Evolutionary conservation across 306 rosid species (phyloP).

Genomic region (Morella rubra): DNA sequence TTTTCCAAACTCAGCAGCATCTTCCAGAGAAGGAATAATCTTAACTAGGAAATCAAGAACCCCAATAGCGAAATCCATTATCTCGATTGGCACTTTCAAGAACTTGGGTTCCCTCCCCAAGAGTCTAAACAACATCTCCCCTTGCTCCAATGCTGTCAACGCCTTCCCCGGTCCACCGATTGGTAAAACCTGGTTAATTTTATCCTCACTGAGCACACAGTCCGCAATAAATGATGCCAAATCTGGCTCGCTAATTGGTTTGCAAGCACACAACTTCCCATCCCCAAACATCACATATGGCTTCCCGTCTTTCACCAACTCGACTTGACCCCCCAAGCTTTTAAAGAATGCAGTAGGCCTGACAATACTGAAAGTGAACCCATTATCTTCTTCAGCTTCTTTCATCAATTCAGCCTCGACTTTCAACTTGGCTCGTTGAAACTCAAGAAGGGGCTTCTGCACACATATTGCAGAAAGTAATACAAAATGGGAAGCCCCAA

Average conservation of each 20-base stretch:
- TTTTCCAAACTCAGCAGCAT: conserved; percentile 92
- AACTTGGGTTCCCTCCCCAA: conserved; percentile 81
- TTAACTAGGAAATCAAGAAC: conserved; percentile 71
- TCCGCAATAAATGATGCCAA: conserved; percentile 91
- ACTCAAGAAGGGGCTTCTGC: conserved; percentile 94
- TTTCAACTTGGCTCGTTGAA: conserved; percentile 90
- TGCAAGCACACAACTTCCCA: conserved; percentile 91
- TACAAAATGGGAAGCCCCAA: conserved; percentile 89
- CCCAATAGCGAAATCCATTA: conserved; percentile 87
- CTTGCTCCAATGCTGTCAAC: conserved; percentile 89
- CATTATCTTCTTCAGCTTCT: conserved; percentile 53
- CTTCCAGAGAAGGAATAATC: conserved; percentile 82
- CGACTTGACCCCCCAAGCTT: conserved; percentile 98
- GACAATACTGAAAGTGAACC: conserved; percentile 77
- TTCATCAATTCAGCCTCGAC: conserved; percentile 73
- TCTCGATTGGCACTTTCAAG: conserved; percentile 86
- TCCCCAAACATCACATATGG: conserved; percentile 99
- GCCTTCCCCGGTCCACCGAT: conserved; percentile 94
- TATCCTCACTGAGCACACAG: conserved; percentile 66
- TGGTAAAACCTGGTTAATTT: conserved; percentile 68
- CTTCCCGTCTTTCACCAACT: conserved; percentile 96
- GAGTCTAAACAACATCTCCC: conserved; percentile 77
- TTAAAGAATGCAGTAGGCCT: conserved; percentile 97
- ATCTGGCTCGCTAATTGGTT: conserved; percentile 85
- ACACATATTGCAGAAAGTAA: conserved; percentile 95